Conservation (phyloP, 73 alveolate species). For the Tetrahymena malaccensis region DNA sequence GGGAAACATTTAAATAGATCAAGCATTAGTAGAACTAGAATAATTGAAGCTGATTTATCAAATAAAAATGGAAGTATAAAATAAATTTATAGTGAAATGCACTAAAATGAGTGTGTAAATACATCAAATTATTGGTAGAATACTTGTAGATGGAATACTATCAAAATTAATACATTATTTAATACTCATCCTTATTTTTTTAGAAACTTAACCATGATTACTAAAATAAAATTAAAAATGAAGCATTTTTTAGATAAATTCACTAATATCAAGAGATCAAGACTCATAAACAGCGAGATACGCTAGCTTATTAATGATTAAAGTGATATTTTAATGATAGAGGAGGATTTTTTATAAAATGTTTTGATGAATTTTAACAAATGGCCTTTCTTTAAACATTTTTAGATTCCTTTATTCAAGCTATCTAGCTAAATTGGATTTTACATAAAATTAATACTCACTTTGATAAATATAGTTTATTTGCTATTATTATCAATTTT, state of each 20-base stretch:
- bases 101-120: no score
- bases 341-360: not conserved
- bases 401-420: not conserved
- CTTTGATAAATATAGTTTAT: not conserved
- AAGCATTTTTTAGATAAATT: not conserved
- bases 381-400: not conserved
- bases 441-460: no score
- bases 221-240: not conserved
- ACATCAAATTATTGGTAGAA: not conserved
- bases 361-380: not conserved
- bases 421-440: not conserved
- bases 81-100: no score
- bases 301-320: not conserved
- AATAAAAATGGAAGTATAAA: not conserved
- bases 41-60: not conserved
- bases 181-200: not conserved
- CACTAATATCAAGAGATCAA: not conserved
- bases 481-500: not conserved
- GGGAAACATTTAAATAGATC: no score
- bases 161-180: not conserved
- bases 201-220: not conserved
- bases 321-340: not conserved
- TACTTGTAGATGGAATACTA: not conserved
- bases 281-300: not conserved
- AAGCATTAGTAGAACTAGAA: not conserved